Conservation (phyloP, 768 basidiomycete species). For the Candolleomyces aberdarensis region DNA sequence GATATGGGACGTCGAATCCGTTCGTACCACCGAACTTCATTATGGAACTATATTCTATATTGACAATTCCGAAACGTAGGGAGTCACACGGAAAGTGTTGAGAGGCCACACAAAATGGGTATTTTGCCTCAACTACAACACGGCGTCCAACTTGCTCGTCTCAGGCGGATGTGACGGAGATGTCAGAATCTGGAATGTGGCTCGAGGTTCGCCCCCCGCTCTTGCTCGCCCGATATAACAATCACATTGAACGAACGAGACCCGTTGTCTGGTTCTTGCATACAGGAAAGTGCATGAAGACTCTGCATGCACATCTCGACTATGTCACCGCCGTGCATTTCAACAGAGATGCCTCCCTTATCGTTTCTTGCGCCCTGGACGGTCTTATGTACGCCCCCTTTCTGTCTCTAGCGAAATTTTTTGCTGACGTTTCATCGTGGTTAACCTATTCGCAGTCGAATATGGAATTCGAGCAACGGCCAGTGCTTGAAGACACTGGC, state of each 20-base stretch:
- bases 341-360: slow-evolving; percentile 85
- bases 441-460: slow-evolving; percentile 55
- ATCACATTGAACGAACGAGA: slow-evolving; percentile 1
- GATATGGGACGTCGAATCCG: slow-evolving; percentile 85
- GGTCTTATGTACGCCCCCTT: slow-evolving; percentile 72
- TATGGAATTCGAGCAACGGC: slow-evolving; percentile 91
- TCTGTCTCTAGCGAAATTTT: not conserved
- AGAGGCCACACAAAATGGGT: slow-evolving; percentile 86
- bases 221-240: slow-evolving; percentile 9
- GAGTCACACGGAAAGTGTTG: slow-evolving; percentile 65
- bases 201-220: slow-evolving; percentile 51
- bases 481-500: slow-evolving; percentile 96
- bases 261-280: not conserved
- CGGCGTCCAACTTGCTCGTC: slow-evolving; percentile 82
- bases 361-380: slow-evolving; percentile 90
- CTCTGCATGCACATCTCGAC: slow-evolving; percentile 89
- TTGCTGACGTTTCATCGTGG: too few species aligned
- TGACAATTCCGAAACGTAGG: slow-evolving; percentile 36
- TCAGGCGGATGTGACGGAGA: slow-evolving; percentile 93
- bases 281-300: slow-evolving; percentile 79
- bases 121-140: slow-evolving; percentile 91
- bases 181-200: slow-evolving; percentile 88
- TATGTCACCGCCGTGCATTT: slow-evolving; percentile 95
- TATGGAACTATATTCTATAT: not conserved
- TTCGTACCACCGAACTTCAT: slow-evolving; percentile 31